phyloP scores from a whole-genome alignment of 2,329 filamentous ascomycete species.

The Rhinocladiella similis region DNA sequence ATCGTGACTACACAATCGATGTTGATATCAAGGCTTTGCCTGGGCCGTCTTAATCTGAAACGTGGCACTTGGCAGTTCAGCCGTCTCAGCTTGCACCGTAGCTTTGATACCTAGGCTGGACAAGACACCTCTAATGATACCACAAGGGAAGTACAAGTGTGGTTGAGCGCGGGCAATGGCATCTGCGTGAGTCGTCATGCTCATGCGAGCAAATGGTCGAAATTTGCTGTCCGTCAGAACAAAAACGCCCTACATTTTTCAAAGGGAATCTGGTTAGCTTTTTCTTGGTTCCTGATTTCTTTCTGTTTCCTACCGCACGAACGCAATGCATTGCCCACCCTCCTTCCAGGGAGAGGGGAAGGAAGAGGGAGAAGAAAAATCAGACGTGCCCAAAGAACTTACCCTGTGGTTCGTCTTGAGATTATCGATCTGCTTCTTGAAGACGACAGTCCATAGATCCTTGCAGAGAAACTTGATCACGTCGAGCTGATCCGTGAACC shows the following conservation, averaged over 20 bases:
- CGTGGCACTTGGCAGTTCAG: constrained; percentile 80
- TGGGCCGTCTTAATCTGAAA: constrained; percentile 85
- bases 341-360: background rate
- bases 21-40: constrained; percentile 16
- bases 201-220: constrained; percentile 86
- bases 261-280: too few species aligned
- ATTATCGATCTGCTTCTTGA: constrained; percentile 97
- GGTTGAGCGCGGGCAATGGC: constrained; percentile 70
- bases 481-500: constrained; percentile 88
- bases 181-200: constrained; percentile 72
- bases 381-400: too few species aligned
- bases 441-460: constrained; percentile 92
- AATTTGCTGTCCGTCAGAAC: constrained; percentile 93
- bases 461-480: constrained; percentile 99
- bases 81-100: constrained; percentile 86
- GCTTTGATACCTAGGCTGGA: constrained; percentile 89
- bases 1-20: background rate
- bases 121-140: constrained; percentile 86
- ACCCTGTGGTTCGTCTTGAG: constrained; percentile 96
- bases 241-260: constrained; percentile 71
- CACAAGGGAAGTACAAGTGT: constrained; percentile 92
- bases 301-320: background rate
- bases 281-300: constrained; percentile 3
- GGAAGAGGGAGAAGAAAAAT: background rate
- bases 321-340: background rate